A percentile compares a stretch with the other conserved stretches of the same genome.
phyloP scores from a whole-genome alignment of 176 grass and related monocot genomes.

The Oryza brachyantha region DNA sequence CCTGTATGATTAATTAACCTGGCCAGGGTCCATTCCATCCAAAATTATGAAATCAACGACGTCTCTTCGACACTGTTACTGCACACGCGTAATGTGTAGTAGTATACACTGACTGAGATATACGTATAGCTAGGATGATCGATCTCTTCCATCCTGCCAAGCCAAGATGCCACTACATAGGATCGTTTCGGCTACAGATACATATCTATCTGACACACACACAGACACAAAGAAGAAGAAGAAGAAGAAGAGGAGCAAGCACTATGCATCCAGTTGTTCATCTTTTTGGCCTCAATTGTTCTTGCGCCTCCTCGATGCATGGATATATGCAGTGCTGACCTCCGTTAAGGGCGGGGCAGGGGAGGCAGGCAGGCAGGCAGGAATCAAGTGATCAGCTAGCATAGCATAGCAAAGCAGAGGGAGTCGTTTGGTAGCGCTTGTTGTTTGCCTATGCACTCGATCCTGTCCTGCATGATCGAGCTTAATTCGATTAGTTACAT shows the following conservation, averaged over 20 bases:
- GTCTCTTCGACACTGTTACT: not conserved
- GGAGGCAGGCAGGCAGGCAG: not conserved
- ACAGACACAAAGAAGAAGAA: no score
- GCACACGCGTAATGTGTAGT: no score
- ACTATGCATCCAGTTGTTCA: not conserved
- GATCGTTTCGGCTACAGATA: no score
- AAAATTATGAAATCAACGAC: not conserved
- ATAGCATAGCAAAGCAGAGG: not conserved
- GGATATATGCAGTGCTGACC: not conserved
- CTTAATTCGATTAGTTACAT: no score
- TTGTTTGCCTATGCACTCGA: not conserved
- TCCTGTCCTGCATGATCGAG: not conserved
- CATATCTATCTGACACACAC: not conserved
- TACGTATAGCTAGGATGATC: not conserved
- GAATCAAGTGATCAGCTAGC: not conserved
- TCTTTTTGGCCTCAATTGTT: conserved; percentile 4
- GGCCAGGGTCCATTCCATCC: not conserved
- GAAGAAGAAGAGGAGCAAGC: no score
- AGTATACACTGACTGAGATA: not conserved
- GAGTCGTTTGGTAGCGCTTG: conserved; percentile 22
- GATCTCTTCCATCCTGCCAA: not conserved
- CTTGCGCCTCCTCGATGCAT: not conserved
- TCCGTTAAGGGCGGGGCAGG: not conserved
- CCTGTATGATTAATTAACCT: not conserved
- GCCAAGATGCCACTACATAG: no score